Evolutionary conservation across 2,329 filamentous ascomycete species (phyloP), one percentile per base, ranked within the genome.

Genomic region (Penicillium sp.): DNA sequence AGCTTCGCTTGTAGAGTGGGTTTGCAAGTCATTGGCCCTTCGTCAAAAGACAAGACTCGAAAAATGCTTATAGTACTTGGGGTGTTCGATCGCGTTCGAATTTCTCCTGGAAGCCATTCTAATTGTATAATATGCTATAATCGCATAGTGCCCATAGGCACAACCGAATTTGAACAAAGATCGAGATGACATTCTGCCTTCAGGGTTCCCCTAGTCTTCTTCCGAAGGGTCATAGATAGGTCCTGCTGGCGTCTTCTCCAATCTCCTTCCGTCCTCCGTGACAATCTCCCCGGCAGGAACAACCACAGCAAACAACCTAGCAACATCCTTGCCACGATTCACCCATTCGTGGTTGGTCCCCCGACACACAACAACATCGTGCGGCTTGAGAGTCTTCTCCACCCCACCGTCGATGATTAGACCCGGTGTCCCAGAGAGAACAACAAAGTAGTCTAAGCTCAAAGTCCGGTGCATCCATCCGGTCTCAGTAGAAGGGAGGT

Each of bases 311-410:
- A 78, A 63, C 0, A 81, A 69, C 24, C 75, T 69, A 50, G 77
- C 80, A 16, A 72, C 60, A 47, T 75, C 71, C 2, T 70, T 61
- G 0, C 72, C 71, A 16, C 73, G 69, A 58, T 82, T 82, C 16
- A 73, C 65, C 78, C 80, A 83, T 11, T 69, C 66, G 65, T 83
- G 81, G 55, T 77, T 80, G 9, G 71, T 73, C 0, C 80, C 80
- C 41, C 76, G 69, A 41, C 66, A 67, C 16, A 74, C 68, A 55
- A 71, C 66, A 14, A 73, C 61, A 63, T 73, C 70, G 43, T 70
- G 69, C 39, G 66, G 62, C 11, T 61, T 62, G 7, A 71, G 44
- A 13, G 60, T 63, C 56, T 66, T 74, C 58, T 69, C 69, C 9
- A 51, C 61, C 4, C 69, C 72, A 31, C 69, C 67, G 27, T 74